phyloP scores from a whole-genome alignment of 2,329 filamentous ascomycete genomes.

The Trichoderma sp. region DNA sequence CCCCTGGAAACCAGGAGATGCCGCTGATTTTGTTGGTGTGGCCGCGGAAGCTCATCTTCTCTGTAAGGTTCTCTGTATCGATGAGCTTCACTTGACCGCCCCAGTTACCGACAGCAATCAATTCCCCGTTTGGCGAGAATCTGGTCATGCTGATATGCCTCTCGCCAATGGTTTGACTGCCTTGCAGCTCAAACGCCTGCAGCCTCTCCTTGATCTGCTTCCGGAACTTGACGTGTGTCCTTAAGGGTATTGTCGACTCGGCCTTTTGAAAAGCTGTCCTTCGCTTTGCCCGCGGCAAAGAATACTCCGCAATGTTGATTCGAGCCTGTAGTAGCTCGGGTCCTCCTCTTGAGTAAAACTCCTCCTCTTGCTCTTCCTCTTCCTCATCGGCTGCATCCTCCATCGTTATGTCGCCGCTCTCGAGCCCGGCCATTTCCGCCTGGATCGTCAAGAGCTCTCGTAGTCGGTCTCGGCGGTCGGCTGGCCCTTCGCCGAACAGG shows the following conservation, averaged over 20 bases:
- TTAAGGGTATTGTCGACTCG: conserved; percentile 80
- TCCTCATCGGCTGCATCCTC: conserved; percentile 62
- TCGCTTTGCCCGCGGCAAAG: conserved; percentile 77
- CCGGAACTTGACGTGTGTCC: conserved; percentile 89
- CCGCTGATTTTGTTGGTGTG: conserved; percentile 90
- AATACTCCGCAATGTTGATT: conserved; percentile 78
- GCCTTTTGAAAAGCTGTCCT: conserved; percentile 75
- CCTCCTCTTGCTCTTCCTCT: conserved; percentile 78
- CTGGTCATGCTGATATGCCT: conserved; percentile 88
- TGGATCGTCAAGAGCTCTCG: conserved; percentile 77
- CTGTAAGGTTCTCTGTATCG: conserved; percentile 78
- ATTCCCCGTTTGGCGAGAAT: conserved; percentile 81
- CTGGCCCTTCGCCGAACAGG: conserved; percentile 86
- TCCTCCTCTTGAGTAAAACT: conserved; percentile 89
- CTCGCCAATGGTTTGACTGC: conserved; percentile 89
- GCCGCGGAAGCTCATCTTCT: conserved; percentile 74
- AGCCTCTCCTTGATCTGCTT: conserved; percentile 85
- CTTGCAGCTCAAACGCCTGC: conserved; percentile 84
- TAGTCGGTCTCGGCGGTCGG: conserved; percentile 82
- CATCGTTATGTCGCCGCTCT: conserved; percentile 63
- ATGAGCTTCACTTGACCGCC: conserved; percentile 85
- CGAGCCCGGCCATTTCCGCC: conserved; percentile 61
- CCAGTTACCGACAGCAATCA: conserved; percentile 91
- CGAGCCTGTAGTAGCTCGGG: conserved; percentile 74
- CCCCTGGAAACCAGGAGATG: conserved; percentile 83